Evolutionary conservation across 495 filamentous ascomycete genomes (phyloP).

Genomic region (Collariella sp.): DNA sequence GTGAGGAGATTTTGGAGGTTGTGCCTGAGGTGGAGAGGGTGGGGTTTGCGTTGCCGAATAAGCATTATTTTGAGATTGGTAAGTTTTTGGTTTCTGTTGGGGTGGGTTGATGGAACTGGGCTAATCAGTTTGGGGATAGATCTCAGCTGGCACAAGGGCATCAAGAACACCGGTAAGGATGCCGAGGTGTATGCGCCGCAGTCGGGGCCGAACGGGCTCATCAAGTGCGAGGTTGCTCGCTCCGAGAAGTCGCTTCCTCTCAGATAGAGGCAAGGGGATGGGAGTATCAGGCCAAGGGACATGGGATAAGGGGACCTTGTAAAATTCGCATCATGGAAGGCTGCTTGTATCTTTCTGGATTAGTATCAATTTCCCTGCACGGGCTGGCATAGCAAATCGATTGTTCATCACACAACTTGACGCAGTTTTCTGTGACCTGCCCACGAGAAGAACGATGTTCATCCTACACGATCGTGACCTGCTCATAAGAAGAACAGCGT

Average conservation of each 20-base stretch:
- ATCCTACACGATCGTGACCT: not conserved
- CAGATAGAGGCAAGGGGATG: not conserved
- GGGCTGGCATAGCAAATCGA: no score
- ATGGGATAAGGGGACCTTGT: not conserved
- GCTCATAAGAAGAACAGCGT: not conserved
- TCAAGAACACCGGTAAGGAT: conserved; percentile 94
- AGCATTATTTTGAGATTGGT: conserved; percentile 98
- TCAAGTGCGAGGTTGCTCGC: conserved; percentile 85
- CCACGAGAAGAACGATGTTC: no score
- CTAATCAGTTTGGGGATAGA: conserved; percentile 51
- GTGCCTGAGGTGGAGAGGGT: conserved; percentile 64
- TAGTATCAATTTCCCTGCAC: no score
- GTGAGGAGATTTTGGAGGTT: conserved; percentile 70
- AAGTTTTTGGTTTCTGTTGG: conserved; percentile 31
- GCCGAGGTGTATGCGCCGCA: conserved; percentile 95
- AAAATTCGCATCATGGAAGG: no score
- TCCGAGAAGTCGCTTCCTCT: conserved; percentile 17
- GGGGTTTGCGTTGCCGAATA: conserved; percentile 85
- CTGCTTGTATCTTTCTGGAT: no score
- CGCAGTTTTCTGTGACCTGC: no score
- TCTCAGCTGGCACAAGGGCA: conserved; percentile 91
- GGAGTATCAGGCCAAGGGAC: not conserved
- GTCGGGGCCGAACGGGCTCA: conserved; percentile 85
- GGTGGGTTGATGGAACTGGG: conserved; percentile 60
- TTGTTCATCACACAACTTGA: no score